These are phyloP conservation scores for Exophiala aquamarina DNA, from an alignment of 2,329 filamentous ascomycete species.

Conservation along the genomic window DNA sequence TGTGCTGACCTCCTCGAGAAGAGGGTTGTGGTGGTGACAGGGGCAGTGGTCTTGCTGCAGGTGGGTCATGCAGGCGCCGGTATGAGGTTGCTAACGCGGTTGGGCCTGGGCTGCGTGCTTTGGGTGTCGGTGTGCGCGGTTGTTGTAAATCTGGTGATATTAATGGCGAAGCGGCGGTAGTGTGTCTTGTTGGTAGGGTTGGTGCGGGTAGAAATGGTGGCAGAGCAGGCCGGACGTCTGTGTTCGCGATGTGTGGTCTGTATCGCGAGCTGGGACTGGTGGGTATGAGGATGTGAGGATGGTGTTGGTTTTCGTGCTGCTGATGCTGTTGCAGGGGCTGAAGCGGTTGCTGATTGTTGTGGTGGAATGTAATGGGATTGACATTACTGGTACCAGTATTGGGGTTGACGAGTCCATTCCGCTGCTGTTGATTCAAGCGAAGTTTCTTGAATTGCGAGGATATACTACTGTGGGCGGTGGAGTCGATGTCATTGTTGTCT, in stretches of 20 bases:
- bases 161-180: conserved; percentile 2
- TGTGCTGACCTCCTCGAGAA: neutral
- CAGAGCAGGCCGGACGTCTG: conserved; percentile 13
- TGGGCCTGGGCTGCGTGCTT: neutral
- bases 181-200: neutral
- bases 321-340: neutral
- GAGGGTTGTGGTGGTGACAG: too few relatives aligned
- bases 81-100: neutral
- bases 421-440: conserved; percentile 16
- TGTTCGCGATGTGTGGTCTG: conserved; percentile 15
- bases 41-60: neutral
- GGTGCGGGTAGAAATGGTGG: neutral
- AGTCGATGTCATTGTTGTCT: conserved; percentile 15
- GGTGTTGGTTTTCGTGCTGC: conserved; percentile 4
- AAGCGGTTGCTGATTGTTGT: neutral
- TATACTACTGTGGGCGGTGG: conserved; percentile 21
- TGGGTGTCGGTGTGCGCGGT: neutral
- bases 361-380: neutral
- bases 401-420: neutral
- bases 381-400: neutral
- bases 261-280: conserved; percentile 1
- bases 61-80: neutral
- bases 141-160: conserved; percentile 2
- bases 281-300: conserved; percentile 2
- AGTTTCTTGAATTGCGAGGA: conserved; percentile 26